Base-by-base conservation (phyloP, 2,329 filamentous ascomycete genomes). In the Ophiostoma sp. region DNA sequence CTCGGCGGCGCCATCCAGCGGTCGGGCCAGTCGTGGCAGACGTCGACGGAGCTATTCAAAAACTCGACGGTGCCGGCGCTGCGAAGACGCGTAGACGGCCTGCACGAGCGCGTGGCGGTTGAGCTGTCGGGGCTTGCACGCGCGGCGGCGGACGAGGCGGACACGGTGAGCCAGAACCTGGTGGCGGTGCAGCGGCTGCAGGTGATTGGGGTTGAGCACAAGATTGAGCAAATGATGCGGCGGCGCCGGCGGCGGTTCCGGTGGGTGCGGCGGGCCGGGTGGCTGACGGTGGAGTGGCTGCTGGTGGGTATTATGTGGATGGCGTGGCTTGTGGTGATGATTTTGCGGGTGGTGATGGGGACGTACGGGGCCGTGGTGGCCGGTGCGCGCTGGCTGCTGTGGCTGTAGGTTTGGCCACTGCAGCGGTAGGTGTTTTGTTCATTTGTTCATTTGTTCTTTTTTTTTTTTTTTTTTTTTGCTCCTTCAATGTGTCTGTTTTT, bases 221-320 rank as follows among this genome's bases (percentile, higher is more conserved):
- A 87, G 20, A 91, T 97, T 72, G 85, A 95, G 71, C 87, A 90
- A 76, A 89, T 92, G 82, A 84, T 93, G 68, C 84, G 91, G 71
- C 84, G 90, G 71, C 84, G 93, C 68, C 84, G 88, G 17, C 79
- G 88, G 80, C 80, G 87, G 71, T 87, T 95, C 76, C 84, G 92
- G 69, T 93, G 92, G 88, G 79, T 93, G 33, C 84, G 92, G 54
- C 84, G 91, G 17, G 87, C 88, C 0, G 89, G 92, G 17, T 98
- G 93, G 86, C 87, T 93, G 69, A 80, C 90, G 27, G 86, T 97
- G 20, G 94, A 98, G 82, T 97, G 93, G 93, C 81, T 88, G 67
- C 84, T 98, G 23, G 88, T 98, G 54, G 91, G 91, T 4, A 86
- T 96, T 75, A 92, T 98, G 89, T 97, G 95, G 93, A 93, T 90